Percentiles rank a stretch among this genome's conserved stretches.
These are phyloP conservation scores for Gonapodya prolifera DNA, from an alignment of 192 early-diverging fungal genomes.

Conservation along the genomic window DNA sequence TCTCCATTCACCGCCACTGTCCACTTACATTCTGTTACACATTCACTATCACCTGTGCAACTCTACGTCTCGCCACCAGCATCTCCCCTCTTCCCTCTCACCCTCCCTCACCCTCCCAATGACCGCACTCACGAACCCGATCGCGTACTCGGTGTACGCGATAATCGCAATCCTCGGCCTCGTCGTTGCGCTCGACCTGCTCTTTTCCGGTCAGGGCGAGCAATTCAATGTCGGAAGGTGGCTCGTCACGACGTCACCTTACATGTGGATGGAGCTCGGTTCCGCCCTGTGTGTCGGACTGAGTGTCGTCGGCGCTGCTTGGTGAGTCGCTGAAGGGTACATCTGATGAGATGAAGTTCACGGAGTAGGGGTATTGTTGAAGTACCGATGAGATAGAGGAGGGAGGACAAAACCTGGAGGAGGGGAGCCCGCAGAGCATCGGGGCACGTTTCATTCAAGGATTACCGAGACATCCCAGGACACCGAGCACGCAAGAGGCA, in stretches of 20 bases:
- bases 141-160: background rate
- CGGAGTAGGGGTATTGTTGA: no score
- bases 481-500: no score
- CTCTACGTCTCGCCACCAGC: no score
- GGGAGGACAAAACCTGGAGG: background rate
- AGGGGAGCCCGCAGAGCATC: background rate
- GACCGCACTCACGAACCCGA: background rate
- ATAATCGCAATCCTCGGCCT: constrained; percentile 11
- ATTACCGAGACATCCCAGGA: no score
- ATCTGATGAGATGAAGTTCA: background rate
- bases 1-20: no score
- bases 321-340: constrained; percentile 31
- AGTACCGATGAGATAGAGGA: no score
- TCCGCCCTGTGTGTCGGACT: constrained; percentile 75
- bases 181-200: constrained; percentile 64
- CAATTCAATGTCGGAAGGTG: constrained; percentile 77
- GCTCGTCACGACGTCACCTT: constrained; percentile 62
- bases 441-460: no score
- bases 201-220: constrained; percentile 78
- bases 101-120: no score
- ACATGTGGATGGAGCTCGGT: constrained; percentile 79
- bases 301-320: constrained; percentile 84
- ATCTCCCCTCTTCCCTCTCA: no score
- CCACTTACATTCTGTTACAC: no score
- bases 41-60: no score